phyloP scores from a whole-genome alignment of 2,329 filamentous ascomycete genomes.

The Pseudopithomyces maydicus region DNA sequence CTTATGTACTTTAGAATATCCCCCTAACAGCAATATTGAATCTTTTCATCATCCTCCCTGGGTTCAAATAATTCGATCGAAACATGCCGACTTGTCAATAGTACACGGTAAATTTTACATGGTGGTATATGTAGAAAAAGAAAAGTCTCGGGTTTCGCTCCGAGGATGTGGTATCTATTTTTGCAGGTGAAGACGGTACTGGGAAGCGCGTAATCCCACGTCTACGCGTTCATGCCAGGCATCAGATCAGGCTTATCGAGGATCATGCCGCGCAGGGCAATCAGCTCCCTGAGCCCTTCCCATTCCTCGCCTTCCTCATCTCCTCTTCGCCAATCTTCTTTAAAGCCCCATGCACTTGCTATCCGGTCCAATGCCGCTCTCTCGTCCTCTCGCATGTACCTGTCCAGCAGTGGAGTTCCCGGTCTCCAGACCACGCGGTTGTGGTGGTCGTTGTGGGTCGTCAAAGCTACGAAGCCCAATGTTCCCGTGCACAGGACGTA shows the following conservation, averaged over 20 bases:
- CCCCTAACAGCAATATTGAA: too few species aligned
- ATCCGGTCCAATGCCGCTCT: conserved; percentile 84
- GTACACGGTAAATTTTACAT: conserved; percentile 6
- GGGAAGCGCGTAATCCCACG: not conserved
- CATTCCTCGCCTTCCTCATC: conserved; percentile 93
- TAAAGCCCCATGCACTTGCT: conserved; percentile 89
- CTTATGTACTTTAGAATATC: too few species aligned
- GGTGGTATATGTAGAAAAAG: not conserved
- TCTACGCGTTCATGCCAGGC: conserved; percentile 76
- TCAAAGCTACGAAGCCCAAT: conserved; percentile 81
- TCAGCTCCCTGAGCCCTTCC: conserved; percentile 82
- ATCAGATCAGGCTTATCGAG: conserved; percentile 88
- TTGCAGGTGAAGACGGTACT: not conserved
- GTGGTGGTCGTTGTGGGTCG: conserved; percentile 94
- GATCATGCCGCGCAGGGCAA: conserved; percentile 83
- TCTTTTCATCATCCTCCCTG: too few species aligned
- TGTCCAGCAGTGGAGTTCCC: conserved; percentile 77
- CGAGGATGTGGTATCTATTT: not conserved
- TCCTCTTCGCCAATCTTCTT: conserved; percentile 76
- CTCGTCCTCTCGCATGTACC: conserved; percentile 91
- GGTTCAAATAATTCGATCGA: too few species aligned
- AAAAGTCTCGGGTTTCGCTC: not conserved
- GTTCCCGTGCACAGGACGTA: conserved; percentile 83
- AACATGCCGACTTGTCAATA: not conserved
- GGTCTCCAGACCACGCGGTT: conserved; percentile 87